These are phyloP conservation scores for Kwoniella bestiolae DNA, from an alignment of 768 basidiomycete species.

Conservation along the genomic window DNA sequence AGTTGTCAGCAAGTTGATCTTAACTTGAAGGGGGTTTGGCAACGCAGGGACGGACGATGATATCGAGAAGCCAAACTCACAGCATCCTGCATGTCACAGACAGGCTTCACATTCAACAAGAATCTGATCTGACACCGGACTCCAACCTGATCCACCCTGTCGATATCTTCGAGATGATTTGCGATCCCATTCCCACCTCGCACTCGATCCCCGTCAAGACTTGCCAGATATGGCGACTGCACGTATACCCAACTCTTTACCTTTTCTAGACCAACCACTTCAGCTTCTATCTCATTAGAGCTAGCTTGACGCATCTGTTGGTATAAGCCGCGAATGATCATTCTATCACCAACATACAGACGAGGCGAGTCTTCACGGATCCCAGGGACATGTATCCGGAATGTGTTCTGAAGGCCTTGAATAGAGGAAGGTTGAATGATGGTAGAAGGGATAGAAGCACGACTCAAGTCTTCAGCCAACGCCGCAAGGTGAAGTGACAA, in stretches of 20 bases:
- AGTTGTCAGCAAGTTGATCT: too few relatives aligned
- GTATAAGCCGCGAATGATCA: constrained; percentile 51
- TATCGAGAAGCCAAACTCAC: constrained; percentile 33
- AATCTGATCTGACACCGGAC: constrained; percentile 39
- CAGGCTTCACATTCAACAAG: constrained; percentile 27
- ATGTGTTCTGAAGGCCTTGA: constrained; percentile 10
- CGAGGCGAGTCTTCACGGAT: constrained; percentile 57
- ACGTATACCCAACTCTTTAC: constrained; percentile 47
- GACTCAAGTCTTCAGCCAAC: constrained; percentile 14
- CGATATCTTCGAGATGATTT: too few relatives aligned
- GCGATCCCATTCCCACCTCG: constrained; percentile 5
- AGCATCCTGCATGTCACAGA: constrained; percentile 48
- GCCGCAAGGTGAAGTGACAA: constrained; percentile 33
- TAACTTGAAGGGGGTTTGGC: too few relatives aligned
- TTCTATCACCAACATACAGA: constrained; percentile 52
- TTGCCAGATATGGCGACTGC: constrained; percentile 24
- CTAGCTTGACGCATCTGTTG: constrained; percentile 30
- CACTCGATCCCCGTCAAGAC: constrained; percentile 8
- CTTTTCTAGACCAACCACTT: constrained; percentile 49
- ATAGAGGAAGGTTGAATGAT: constrained; percentile 7
- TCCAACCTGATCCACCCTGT: too few relatives aligned
- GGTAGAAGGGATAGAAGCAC: constrained; percentile 20
- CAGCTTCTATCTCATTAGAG: constrained; percentile 45
- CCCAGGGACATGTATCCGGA: constrained; percentile 41
- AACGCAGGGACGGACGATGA: too few relatives aligned